Evolutionary conservation across 2,329 filamentous ascomycete species (phyloP).

Genomic region (Colletotrichum sp.): DNA sequence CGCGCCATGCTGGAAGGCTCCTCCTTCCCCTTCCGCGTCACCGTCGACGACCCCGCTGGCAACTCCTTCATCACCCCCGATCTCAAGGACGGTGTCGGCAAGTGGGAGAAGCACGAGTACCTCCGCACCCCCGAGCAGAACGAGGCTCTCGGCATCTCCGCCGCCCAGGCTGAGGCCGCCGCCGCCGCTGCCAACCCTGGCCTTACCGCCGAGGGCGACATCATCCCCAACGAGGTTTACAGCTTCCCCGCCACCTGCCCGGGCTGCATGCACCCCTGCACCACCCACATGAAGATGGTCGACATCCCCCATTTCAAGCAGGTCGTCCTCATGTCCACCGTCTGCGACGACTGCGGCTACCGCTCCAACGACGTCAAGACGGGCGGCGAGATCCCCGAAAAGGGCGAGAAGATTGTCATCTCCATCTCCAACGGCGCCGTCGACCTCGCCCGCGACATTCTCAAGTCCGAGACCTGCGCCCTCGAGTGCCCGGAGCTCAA

Average conservation of each 20-base stretch:
- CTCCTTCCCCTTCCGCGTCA: conserved; percentile 85
- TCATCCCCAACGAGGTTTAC: conserved; percentile 91
- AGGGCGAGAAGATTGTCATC: conserved; percentile 84
- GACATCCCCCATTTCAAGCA: conserved; percentile 98
- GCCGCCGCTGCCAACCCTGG: conserved; percentile 52
- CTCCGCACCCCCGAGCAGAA: conserved; percentile 85
- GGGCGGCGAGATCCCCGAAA: conserved; percentile 86
- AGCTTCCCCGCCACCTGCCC: conserved; percentile 91
- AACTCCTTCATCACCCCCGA: conserved; percentile 97
- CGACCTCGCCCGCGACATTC: conserved; percentile 89
- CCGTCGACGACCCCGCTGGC: conserved; percentile 87
- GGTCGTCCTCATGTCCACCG: conserved; percentile 93
- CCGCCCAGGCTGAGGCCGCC: conserved; percentile 60
- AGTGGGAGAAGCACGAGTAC: conserved; percentile 89
- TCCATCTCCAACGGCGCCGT: conserved; percentile 65
- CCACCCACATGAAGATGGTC: conserved; percentile 98
- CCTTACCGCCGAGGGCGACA: conserved; percentile 69
- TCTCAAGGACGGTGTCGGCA: conserved; percentile 78
- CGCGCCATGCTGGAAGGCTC: conserved; percentile 79
- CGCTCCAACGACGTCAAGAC: conserved; percentile 98
- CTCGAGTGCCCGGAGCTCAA: conserved; percentile 87
- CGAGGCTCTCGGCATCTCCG: conserved; percentile 77
- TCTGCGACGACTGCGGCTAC: conserved; percentile 91
- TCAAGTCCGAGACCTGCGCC: conserved; percentile 93
- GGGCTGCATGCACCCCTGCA: conserved; percentile 84